Evolutionary conservation across 129 eudicot species (phyloP), one percentile per base, ranked within the genome.

Genomic region (Flaveria brownii): DNA sequence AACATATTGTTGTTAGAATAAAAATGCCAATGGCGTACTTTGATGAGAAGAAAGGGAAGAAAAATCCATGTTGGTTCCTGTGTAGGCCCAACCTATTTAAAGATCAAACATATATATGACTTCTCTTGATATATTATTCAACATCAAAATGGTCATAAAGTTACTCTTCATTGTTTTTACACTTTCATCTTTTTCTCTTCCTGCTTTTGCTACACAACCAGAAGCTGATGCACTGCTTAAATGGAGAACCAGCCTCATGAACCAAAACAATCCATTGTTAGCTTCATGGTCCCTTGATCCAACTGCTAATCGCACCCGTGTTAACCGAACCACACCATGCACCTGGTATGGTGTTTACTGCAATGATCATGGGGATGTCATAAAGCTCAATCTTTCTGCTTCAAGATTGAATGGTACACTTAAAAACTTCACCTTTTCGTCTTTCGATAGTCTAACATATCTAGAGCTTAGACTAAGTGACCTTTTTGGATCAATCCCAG

Each of bases 331-430:
- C 75, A 80, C 76, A 54, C 82, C 82, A 74, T 85, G 89, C 82
- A 70, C 63, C 17, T 85, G 85, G 88, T 81, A 47, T 14, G 85
- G 88, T 2, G 78, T 85, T 70, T 72, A 28, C 23, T 85, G 88
- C 73, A 52, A 74, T 43, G 9, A 50, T 49, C 50, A 11, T 15
- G 78, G 65, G 39, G 23, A 75, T 43, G 70, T 85, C 55, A 10
- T 25, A 56, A 20, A 61, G 22, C 70, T 85, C 74, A 67, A 75
- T 25, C 74, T 82, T 55, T 43, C 81, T 0, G 22, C 47, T 15
- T 82, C 84, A 15, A 52, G 81, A 47, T 4, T 85, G 0, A 82
- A 61, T 7, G 86, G 81, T 55, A 82, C 86, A 9, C 82, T 85
- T 25, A 6, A 56, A 17, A 2, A 23, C 14, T 71, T 82, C 18